Evolutionary conservation across 1,139 yeast species (phyloP).

Genomic region (Pichia sp.): DNA sequence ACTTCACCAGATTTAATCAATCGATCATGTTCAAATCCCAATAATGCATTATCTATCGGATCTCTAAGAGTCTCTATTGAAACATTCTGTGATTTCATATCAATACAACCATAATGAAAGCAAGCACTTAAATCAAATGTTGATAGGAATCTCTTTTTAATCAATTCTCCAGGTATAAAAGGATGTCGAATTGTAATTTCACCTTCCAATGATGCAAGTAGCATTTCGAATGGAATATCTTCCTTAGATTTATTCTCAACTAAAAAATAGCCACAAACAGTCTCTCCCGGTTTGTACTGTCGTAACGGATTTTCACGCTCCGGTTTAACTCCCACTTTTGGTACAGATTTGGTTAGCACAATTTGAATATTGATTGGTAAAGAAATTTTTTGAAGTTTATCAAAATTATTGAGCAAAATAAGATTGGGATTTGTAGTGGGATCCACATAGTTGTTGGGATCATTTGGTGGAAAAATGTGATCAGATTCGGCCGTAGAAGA

Average conservation of each 20-base stretch:
- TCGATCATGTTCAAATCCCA: constrained; percentile 49
- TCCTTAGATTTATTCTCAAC: constrained; percentile 37
- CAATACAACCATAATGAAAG: constrained; percentile 33
- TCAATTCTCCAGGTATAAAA: constrained; percentile 3
- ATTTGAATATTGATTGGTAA: constrained; percentile 31
- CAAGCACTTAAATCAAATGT: constrained; percentile 38
- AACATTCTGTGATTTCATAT: constrained; percentile 12
- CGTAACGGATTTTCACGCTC: constrained; percentile 31
- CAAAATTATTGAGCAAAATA: constrained; percentile 31
- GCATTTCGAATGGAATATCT: constrained; percentile 47
- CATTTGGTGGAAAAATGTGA: constrained; percentile 1
- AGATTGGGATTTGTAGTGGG: constrained; percentile 25
- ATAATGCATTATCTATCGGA: constrained; percentile 36
- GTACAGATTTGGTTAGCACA: constrained; percentile 32
- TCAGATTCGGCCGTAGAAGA: neutral
- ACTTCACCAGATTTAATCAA: constrained; percentile 42
- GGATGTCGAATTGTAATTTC: constrained; percentile 17
- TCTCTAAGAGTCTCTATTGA: neutral
- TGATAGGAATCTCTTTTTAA: constrained; percentile 30
- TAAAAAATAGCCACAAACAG: constrained; percentile 46
- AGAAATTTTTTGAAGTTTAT: constrained; percentile 27
- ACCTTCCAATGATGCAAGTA: constrained; percentile 54
- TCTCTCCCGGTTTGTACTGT: constrained; percentile 50
- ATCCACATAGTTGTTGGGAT: constrained; percentile 13
- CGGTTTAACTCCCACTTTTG: constrained; percentile 25